phyloP scores from a whole-genome alignment of 2,329 filamentous ascomycete species.

The Corynespora cassiicola region DNA sequence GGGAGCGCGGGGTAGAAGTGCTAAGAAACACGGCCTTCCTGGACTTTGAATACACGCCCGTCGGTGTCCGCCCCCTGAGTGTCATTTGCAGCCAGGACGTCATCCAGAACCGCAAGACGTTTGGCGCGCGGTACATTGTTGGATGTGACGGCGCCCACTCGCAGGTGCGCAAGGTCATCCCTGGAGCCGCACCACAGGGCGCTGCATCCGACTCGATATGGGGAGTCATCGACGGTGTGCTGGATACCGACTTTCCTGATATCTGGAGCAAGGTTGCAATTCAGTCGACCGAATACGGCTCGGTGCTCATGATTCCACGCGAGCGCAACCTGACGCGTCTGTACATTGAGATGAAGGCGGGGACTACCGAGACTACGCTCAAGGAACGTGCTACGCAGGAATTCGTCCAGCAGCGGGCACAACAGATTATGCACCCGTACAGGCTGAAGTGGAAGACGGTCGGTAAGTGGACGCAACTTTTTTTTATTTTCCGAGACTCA shows the following conservation, averaged over 20 bases:
- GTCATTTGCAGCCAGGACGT: constrained; percentile 49
- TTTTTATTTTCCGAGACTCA: no score
- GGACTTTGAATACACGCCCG: constrained; percentile 53
- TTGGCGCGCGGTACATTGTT: constrained; percentile 69
- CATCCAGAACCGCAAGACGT: constrained; percentile 46
- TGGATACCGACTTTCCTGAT: constrained; percentile 76
- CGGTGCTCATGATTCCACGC: constrained; percentile 75
- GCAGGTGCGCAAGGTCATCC: constrained; percentile 70
- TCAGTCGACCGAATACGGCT: constrained; percentile 70
- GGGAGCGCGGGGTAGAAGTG: constrained; percentile 68
- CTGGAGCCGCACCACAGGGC: constrained; percentile 52
- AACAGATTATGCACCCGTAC: constrained; percentile 54
- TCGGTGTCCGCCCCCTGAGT: constrained; percentile 47
- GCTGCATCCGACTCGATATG: constrained; percentile 65
- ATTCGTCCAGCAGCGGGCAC: constrained; percentile 73
- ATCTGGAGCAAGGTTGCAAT: constrained; percentile 77
- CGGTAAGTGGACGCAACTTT: constrained; percentile 24
- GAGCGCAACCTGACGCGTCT: constrained; percentile 75
- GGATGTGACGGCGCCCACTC: constrained; percentile 78
- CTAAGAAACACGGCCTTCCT: constrained; percentile 68
- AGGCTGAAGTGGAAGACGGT: constrained; percentile 52
- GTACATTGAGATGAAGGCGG: constrained; percentile 56
- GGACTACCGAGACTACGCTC: constrained; percentile 35
- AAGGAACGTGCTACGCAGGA: constrained; percentile 59
- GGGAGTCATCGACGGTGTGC: constrained; percentile 74